Conservation (phyloP, 1,284 basidiomycete species). For the Papiliotrema laurentii region DNA sequence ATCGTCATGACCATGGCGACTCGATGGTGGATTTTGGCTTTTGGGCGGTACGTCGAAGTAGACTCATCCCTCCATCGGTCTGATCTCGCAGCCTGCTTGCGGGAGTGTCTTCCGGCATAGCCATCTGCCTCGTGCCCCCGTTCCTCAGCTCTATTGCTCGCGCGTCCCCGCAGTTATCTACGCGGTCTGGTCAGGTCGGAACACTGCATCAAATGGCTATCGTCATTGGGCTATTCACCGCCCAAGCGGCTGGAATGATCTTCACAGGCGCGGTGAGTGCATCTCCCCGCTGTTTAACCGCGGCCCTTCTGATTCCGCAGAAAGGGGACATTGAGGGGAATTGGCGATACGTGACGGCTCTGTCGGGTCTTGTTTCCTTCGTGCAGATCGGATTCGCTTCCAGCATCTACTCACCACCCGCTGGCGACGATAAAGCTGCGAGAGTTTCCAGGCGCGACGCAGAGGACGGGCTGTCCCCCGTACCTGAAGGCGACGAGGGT, state of each 20-base stretch:
- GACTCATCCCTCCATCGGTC: too few relatives aligned
- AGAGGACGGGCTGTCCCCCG: conserved; percentile 3
- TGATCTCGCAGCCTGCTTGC: conserved; percentile 59
- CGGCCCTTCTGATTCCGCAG: conserved; percentile 10
- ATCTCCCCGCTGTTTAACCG: conserved; percentile 53
- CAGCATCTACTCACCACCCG: conserved; percentile 2
- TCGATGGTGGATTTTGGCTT: conserved; percentile 56
- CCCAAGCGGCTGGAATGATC: conserved; percentile 54
- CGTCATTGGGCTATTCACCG: conserved; percentile 74
- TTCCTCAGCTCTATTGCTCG: conserved; percentile 79
- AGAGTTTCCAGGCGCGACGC: neutral
- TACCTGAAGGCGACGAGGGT: conserved; percentile 6
- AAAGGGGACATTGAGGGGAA: conserved; percentile 39
- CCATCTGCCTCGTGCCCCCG: conserved; percentile 78
- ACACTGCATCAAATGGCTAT: conserved; percentile 84
- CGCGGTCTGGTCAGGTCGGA: conserved; percentile 51
- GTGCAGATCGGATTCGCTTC: conserved; percentile 55
- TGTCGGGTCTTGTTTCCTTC: conserved; percentile 60
- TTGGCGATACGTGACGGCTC: conserved; percentile 70
- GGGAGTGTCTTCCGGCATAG: conserved; percentile 75
- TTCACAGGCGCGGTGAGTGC: conserved; percentile 46
- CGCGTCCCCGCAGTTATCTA: conserved; percentile 33
- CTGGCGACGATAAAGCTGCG: neutral
- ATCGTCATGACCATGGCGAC: conserved; percentile 62
- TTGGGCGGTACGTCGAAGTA: conserved; percentile 60